phyloP scores from a whole-genome alignment of 1,284 basidiomycete genomes.

The Papiliotrema nemorosa region DNA sequence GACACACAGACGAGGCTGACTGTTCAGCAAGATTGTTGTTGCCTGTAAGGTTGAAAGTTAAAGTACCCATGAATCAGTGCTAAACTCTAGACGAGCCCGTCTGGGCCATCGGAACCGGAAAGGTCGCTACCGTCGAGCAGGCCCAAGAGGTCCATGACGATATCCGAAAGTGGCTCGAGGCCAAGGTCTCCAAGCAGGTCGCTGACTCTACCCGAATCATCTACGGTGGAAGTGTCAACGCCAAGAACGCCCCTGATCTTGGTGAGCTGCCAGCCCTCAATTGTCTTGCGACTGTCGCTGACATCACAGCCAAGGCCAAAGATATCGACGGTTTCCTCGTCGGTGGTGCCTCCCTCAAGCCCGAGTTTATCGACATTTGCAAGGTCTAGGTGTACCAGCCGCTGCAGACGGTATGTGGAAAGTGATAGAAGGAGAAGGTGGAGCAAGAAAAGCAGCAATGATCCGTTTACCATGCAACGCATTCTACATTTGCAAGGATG shows the following conservation, averaged over 20 bases:
- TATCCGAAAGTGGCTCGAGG: conserved; percentile 72
- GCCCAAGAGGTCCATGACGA: conserved; percentile 90
- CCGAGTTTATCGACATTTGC: conserved; percentile 91
- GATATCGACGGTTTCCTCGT: conserved; percentile 99
- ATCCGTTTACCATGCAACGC: no score
- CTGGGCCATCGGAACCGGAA: conserved; percentile 98
- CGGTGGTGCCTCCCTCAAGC: conserved; percentile 95
- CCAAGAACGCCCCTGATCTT: conserved; percentile 80
- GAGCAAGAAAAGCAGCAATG: no score
- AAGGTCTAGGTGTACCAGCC: conserved; percentile 52
- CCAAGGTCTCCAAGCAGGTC: conserved; percentile 63
- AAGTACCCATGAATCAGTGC: conserved; percentile 20
- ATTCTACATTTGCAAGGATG: no score
- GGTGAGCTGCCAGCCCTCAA: conserved; percentile 54
- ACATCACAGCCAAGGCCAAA: conserved; percentile 59
- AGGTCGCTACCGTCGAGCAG: conserved; percentile 75
- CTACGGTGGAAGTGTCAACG: conserved; percentile 93
- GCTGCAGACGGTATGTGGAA: not conserved
- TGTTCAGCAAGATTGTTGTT: conserved; percentile 75
- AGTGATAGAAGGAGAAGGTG: no score
- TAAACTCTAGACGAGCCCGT: conserved; percentile 69
- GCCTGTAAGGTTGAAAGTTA: conserved; percentile 55
- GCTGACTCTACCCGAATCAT: conserved; percentile 82
- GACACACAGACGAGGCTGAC: not conserved
- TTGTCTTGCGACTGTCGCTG: not conserved